Conservation (phyloP, 2,329 filamentous ascomycete species). For the Alternaria arbusti region DNA sequence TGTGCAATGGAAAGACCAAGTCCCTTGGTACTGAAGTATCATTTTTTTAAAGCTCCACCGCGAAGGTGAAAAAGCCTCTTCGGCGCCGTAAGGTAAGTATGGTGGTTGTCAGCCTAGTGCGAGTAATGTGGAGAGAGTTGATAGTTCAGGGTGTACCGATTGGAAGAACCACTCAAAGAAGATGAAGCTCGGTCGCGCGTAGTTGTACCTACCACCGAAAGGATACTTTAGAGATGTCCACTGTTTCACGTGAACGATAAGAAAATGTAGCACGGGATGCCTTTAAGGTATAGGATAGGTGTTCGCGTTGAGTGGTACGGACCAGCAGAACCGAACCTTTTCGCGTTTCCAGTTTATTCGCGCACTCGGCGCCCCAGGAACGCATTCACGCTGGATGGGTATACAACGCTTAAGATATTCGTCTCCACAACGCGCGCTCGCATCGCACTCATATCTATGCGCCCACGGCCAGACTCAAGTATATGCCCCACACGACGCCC, state of each 20-base stretch:
- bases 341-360: background rate
- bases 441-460: constrained; percentile 14
- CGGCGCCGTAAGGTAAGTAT: background rate
- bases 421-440: background rate
- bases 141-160: background rate
- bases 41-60: background rate
- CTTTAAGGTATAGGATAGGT: background rate
- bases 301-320: background rate
- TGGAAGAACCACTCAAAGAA: background rate
- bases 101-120: background rate
- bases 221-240: background rate
- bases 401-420: background rate
- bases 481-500: constrained; percentile 77
- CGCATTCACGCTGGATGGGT: background rate
- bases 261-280: background rate
- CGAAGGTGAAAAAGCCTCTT: background rate
- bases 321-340: background rate
- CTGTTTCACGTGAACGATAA: background rate
- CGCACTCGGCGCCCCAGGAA: background rate
- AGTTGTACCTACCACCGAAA: background rate
- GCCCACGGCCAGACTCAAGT: constrained; percentile 68
- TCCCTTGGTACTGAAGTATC: background rate
- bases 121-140: background rate
- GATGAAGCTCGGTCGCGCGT: background rate
- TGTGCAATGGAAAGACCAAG: background rate